Evolutionary conservation across 768 basidiomycete species (phyloP), one percentile per base, ranked within the genome.

Genomic region (Lentinula guzmanii): DNA sequence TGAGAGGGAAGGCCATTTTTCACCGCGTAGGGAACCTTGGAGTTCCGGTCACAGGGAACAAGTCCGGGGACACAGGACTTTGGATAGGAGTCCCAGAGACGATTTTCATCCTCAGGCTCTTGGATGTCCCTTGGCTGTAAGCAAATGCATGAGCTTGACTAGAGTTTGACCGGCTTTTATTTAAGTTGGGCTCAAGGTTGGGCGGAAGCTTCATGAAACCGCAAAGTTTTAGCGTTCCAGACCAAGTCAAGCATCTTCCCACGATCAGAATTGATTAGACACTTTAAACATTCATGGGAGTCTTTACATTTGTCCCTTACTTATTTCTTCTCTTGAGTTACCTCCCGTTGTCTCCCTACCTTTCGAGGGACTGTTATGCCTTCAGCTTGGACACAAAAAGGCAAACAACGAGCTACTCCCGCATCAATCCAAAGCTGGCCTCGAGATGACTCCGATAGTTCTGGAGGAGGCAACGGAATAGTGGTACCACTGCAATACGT

Each of bases 401-500:
- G 59, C 48, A 60, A 60, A 33, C 51, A 52, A 41, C 45, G 59
- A 42, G 51, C 48, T 41, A 4, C 8, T 9, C 9, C 21, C 9
- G 24, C 24, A 37, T 35, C 21, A n/a, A 6, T 41, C n/a, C 28
- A 11, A 8, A 35, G 13, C 6, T 43, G 41, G 45, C 37, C 37
- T 24, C 34, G 51, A 39, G 59, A 60, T 51, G 39, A 52, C 35
- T 52, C 59, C 10, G 59, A 60, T 51, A 34, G 84, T 18, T 41
- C 65, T 53, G 85, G 84, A 0, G 83, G 79, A 16, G 56, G 70
- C 2, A 79, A 73, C 31, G 90, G 90, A 4, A 73, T 86, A 31
- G 79, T 91, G 11, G 65, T 91, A 18, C 79, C 78, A 21, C 68
- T 90, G 63, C 71, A 84, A 58, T 72, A 86, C 70, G 75, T 84